Evolutionary conservation across 305 asterid genomes (phyloP), one percentile per base, ranked within the genome.

Genomic region (Withania somnifera): DNA sequence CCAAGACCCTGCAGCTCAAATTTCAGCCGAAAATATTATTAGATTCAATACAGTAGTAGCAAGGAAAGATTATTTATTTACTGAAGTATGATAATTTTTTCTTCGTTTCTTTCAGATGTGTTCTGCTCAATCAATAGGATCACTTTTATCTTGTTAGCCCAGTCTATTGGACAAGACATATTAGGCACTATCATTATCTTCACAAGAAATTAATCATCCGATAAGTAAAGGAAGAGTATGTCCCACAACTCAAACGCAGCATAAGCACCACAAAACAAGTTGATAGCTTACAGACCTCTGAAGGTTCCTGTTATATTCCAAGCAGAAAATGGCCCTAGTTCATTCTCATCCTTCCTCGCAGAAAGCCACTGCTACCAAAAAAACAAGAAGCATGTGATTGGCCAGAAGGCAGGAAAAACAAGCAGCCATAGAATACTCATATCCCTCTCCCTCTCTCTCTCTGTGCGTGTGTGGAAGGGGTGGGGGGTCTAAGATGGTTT

Each of bases 231-330:
- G 28, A 45, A 61, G 83, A 80, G 47, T 17, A 79, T 80, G 34
- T 80, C 75, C 83, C 63, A 60, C 60, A 40, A 66, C 52, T 78
- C 36, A 61, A 63, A 64, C 15, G 50, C 50, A 63, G 13, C 28
- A 45, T 61, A 40, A 61, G 58, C 61, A n/a, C 32, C 61, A 60
- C 78, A 52, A 28, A 50, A 7, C 32, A 80, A 45, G 67, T 28
- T 36, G 22, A 66, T 40, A 86, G 77, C 57, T 81, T 69, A 85
- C 93, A 83, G 76, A 94, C 99, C 99, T 94, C 97, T 91, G 84
- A 94, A 97, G 36, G 99, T 94, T 82, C 98, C 98, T 60, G 98
- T 91, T 84, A 97, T 91, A 86, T 97, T 97, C 98, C 98, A 97
- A 30, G 98, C 90, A 84, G 98, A 91, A 89, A 90, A 96, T 57